Base-by-base conservation (phyloP, 768 basidiomycete genomes). In the Collybia nuda region DNA sequence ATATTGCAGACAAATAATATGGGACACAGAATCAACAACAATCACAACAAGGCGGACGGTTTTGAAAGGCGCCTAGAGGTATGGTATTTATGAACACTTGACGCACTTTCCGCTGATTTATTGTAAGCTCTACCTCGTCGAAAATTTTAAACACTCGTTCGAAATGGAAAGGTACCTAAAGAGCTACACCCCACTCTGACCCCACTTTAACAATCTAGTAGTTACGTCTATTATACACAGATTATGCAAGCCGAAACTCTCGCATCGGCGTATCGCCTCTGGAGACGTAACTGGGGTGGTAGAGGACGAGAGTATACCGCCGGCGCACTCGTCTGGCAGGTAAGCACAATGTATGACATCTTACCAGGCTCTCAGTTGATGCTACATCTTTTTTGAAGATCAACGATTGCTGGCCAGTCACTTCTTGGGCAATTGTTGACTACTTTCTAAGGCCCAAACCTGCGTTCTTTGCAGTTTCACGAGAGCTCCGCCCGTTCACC, bases 271-370 rank as follows among this genome's bases (percentile, higher is more conserved):
- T 97, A 92, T 66, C 83, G 90, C 17, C 73, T 93, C 1, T 98
- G 95, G 96, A 76, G 93, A 49, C 78, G 96, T 15, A 89, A 93
- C 65, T 98, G 93, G 93, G 74, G 78, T 26, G 96, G 96, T n/a
- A 79, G 67, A 52, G 93, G 93, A 6, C 80, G 72, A 60, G 90
- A 97, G 62, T 85, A 91, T 66, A 93, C 89, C 1, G 82, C 93
- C 5, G 93, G 93, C 40, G 95, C 93, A 26, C 79, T 98, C 32
- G 94, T 97, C 21, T 98, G 95, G 95, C 93, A 96, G 84, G 86
- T 92, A 59, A 69, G n/a, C 15, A 35, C 38, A 2, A 12, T 11
- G 32, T 32, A 14, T 11, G 32, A 11, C 32, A 14, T 2, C 32
- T 32, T 14, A 11, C 7, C 2, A 14, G 14, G 3, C 14, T 11